Conservation (phyloP, 2,329 filamentous ascomycete genomes). For the Cordyceps militaris region DNA sequence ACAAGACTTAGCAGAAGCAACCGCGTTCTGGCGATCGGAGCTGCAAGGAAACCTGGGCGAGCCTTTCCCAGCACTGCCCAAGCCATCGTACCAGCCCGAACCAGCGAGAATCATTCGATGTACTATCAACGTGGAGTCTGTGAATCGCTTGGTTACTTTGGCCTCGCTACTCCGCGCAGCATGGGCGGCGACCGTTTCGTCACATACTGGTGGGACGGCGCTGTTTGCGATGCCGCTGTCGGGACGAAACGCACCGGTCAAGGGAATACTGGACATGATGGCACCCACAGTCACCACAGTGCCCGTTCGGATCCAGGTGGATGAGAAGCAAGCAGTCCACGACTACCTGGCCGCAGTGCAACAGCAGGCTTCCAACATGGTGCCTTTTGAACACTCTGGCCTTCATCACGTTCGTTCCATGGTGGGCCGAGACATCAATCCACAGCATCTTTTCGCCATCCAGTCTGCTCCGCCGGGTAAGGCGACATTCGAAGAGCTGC, state of each 20-base stretch:
- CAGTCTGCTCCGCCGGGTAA: background rate
- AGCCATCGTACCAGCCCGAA: background rate
- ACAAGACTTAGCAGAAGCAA: background rate
- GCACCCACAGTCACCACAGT: constrained; percentile 23
- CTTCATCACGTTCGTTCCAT: constrained; percentile 17
- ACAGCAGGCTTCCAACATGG: background rate
- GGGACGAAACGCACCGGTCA: constrained; percentile 19
- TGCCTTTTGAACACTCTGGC: constrained; percentile 17
- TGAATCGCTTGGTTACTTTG: background rate
- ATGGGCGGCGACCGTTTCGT: constrained; percentile 26
- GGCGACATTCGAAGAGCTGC: background rate
- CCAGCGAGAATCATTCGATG: background rate
- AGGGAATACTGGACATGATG: constrained; percentile 19
- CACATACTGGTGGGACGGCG: constrained; percentile 30
- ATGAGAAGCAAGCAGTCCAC: constrained; percentile 24
- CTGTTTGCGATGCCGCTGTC: constrained; percentile 19
- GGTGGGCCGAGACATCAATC: constrained; percentile 14
- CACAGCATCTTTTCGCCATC: constrained; percentile 15
- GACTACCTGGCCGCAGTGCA: constrained; percentile 21
- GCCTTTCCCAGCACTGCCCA: background rate
- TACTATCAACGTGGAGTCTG: background rate
- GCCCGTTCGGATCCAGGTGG: constrained; percentile 18
- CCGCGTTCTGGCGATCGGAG: background rate
- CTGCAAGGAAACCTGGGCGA: background rate
- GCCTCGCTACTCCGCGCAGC: constrained; percentile 18